A percentile compares a stretch with the other conserved stretches of the same genome.
These are phyloP conservation scores for Teratosphaeria epicoccoides DNA, from an alignment of 2,329 filamentous ascomycete genomes.

Conservation along the genomic window DNA sequence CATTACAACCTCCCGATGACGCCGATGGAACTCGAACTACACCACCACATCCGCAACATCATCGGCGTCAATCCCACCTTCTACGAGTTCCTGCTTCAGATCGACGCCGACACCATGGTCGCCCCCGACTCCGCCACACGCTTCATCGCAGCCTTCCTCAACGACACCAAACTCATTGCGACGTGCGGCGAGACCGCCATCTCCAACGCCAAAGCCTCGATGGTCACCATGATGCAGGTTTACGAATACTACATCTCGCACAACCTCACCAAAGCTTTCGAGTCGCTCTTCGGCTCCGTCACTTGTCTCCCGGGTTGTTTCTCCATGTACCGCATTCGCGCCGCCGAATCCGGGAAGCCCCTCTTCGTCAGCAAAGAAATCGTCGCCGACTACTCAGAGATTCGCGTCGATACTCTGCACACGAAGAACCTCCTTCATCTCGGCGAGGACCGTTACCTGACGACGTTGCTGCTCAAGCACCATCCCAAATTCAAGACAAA, in stretches of 20 bases:
- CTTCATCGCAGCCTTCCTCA: constrained; percentile 80
- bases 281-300: constrained; percentile 91
- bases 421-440: constrained; percentile 98
- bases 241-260: constrained; percentile 99
- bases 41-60: constrained; percentile 96
- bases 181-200: constrained; percentile 91
- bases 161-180: constrained; percentile 87
- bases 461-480: constrained; percentile 83
- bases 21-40: constrained; percentile 93
- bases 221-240: constrained; percentile 98
- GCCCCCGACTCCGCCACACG: constrained; percentile 80
- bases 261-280: constrained; percentile 92
- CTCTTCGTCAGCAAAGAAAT: constrained; percentile 92
- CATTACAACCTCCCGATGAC: constrained; percentile 97
- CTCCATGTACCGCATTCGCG: constrained; percentile 95
- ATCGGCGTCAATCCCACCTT: constrained; percentile 98
- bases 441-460: constrained; percentile 95
- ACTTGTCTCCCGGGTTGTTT: constrained; percentile 98
- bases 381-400: constrained; percentile 76
- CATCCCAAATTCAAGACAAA: constrained; percentile 97
- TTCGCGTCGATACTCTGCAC: constrained; percentile 93
- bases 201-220: constrained; percentile 84
- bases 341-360: constrained; percentile 87
- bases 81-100: constrained; percentile 93
- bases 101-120: constrained; percentile 94